Evolutionary conservation across 140 eudicot species (phyloP), one percentile per base, ranked within the genome.

Genomic region (Erigeron philadelphicus): DNA sequence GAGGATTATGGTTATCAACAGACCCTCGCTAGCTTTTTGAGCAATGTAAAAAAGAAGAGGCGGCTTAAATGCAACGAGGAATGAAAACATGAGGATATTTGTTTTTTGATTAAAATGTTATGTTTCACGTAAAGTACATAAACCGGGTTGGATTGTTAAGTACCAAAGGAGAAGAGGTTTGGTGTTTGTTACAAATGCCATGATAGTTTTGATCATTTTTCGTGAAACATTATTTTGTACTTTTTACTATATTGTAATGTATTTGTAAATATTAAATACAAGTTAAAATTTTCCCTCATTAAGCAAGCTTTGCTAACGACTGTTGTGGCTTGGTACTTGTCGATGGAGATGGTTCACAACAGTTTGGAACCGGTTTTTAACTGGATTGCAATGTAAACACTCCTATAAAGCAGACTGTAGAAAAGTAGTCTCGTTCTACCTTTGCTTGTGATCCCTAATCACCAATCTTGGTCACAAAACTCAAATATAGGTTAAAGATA

Each of bases 21-120:
- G 77, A 77, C 85, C 3, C 70, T 81, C 57, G 77, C 73, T 70
- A 63, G 74, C 66, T 77, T 81, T 58, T 64, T 67, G 38, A 25
- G 54, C 12, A 64, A 74, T 44, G 19, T 74, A 40, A 78, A 78
- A 54, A 79, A 56, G 49, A 69, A 17, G 53, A 76, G 25, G 64
- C n/a, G 61, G 45, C 45, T 56, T 18, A 31, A 31, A 31, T 4
- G 38, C 38, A 31, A 31, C 5, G 4, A 31, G 38, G 38, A 31
- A 31, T 31, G 38, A 31, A 31, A 31, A 31, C 38, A 31, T 31
- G 35, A 31, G 38, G 38, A 31, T 31, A 31, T 8, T n/a, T 53
- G 23, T 53, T 53, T 53, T 25, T 6, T 16, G 18, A 53, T 53
- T 19, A 6, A 13, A 50, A 5, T n/a, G 56, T 50, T 0, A 5